A percentile compares a stretch with the other conserved stretches of the same genome.
Evolutionary conservation across 139 green algal species (phyloP).

Genomic region (Coccomyxa sp.): DNA sequence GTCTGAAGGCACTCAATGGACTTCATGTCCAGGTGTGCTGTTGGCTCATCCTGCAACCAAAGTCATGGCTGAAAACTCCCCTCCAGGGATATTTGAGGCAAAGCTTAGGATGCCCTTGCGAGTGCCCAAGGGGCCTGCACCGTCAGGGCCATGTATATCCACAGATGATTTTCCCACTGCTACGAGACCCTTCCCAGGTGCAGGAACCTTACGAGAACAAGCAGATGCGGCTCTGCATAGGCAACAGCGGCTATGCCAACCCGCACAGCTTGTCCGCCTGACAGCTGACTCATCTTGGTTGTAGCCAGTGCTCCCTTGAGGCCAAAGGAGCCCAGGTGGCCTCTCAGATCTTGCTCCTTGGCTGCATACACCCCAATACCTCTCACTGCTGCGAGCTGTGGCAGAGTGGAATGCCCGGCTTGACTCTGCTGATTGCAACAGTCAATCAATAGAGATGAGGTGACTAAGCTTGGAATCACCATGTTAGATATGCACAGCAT

Average conservation of each 20-base stretch:
- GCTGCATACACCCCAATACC: background rate
- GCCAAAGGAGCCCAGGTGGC: constrained; percentile 56
- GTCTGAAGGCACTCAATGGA: constrained; percentile 32
- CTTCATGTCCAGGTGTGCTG: constrained; percentile 33
- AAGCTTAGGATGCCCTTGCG: background rate
- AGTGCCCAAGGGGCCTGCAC: background rate
- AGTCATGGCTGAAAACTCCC: background rate
- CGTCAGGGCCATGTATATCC: background rate
- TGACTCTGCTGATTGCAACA: background rate
- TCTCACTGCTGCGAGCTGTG: background rate
- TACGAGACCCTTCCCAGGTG: background rate
- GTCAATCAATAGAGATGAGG: background rate
- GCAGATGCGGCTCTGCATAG: constrained; percentile 26
- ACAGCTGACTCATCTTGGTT: constrained; percentile 48
- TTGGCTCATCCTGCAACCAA: constrained; percentile 27
- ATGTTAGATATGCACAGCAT: background rate
- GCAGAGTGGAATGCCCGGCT: background rate
- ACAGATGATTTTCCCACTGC: background rate
- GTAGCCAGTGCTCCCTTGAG: constrained; percentile 45
- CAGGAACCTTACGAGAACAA: constrained; percentile 27
- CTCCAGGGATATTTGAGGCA: background rate
- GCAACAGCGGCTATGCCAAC: constrained; percentile 50
- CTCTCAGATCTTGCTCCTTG: constrained; percentile 26
- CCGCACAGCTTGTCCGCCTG: constrained; percentile 54
- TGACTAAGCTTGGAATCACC: background rate